A percentile compares a stretch with the other conserved stretches of the same genome.
These are phyloP conservation scores for Psilocybe cubensis DNA, from an alignment of 768 basidiomycete genomes.

Conservation along the genomic window DNA sequence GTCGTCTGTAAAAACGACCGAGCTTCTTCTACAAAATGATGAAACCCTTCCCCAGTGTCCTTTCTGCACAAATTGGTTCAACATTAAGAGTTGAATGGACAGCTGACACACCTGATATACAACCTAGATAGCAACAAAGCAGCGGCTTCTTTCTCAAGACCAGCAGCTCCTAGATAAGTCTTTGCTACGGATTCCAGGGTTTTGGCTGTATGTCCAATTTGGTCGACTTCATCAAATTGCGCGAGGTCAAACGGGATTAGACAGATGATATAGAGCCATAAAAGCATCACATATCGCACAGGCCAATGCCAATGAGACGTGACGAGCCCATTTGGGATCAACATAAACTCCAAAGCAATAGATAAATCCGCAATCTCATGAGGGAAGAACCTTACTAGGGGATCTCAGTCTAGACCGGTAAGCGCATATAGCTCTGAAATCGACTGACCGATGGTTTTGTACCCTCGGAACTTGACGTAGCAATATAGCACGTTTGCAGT, in stretches of 20 bases:
- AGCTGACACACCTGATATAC: slow-evolving; percentile 67
- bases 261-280: slow-evolving; percentile 95
- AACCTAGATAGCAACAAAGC: slow-evolving; percentile 80
- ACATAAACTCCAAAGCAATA: slow-evolving; percentile 70
- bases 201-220: slow-evolving; percentile 55
- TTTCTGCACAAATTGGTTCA: slow-evolving; percentile 43
- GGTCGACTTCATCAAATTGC: slow-evolving; percentile 73
- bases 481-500: slow-evolving; percentile 71
- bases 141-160: slow-evolving; percentile 85
- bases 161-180: slow-evolving; percentile 62
- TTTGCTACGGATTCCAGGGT: slow-evolving; percentile 63
- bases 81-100: slow-evolving; percentile 1
- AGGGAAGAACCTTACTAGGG: slow-evolving; percentile 88
- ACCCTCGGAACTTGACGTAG: slow-evolving; percentile 87
- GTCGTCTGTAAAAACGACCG: slow-evolving; percentile 36
- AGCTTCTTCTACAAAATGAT: slow-evolving; percentile 56
- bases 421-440: slow-evolving; percentile 1
- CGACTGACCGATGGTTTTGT: slow-evolving; percentile 85
- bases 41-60: slow-evolving; percentile 55
- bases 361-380: slow-evolving; percentile 86
- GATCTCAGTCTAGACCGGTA: slow-evolving; percentile 8
- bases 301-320: slow-evolving; percentile 65
- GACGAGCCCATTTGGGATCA: slow-evolving; percentile 45
- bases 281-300: slow-evolving; percentile 78
- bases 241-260: slow-evolving; percentile 92